phyloP scores from a whole-genome alignment of 352 stramenopile genomes.

The Phytophthora pinifolia region DNA sequence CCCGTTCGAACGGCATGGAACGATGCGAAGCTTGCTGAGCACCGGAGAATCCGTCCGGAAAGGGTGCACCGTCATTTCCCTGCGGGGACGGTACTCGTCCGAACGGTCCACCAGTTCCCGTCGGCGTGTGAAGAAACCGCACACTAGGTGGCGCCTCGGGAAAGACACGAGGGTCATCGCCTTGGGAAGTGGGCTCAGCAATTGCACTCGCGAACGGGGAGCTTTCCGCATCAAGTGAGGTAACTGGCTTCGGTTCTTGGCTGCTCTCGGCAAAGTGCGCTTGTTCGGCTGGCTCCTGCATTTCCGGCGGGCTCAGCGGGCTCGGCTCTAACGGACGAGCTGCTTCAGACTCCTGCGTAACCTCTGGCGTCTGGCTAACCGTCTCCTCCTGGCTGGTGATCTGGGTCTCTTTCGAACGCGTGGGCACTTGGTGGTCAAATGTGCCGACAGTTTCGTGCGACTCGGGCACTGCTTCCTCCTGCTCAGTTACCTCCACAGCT shows the following conservation, averaged over 20 bases:
- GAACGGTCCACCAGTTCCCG: slow-evolving; percentile 32
- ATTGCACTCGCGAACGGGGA: slow-evolving; percentile 30
- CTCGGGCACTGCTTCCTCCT: neutral
- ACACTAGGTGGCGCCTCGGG: slow-evolving; percentile 27
- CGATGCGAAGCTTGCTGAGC: slow-evolving; percentile 6
- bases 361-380: neutral
- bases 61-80: slow-evolving; percentile 7
- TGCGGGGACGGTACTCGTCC: slow-evolving; percentile 29
- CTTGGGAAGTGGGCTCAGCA: slow-evolving; percentile 10
- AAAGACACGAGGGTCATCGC: slow-evolving; percentile 23
- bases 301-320: neutral
- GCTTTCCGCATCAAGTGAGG: slow-evolving; percentile 11
- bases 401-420: slow-evolving; percentile 7
- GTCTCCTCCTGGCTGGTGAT: slow-evolving; percentile 7
- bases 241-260: slow-evolving; percentile 10
- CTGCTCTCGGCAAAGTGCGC: slow-evolving; percentile 5
- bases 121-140: slow-evolving; percentile 36
- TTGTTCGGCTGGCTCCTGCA: neutral
- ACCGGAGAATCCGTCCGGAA: slow-evolving; percentile 14
- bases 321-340: neutral
- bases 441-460: slow-evolving; percentile 2
- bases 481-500: slow-evolving; percentile 5
- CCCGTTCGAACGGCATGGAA: slow-evolving; percentile 12
- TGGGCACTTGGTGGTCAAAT: slow-evolving; percentile 2
- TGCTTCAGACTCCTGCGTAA: slow-evolving; percentile 4